Conservation (phyloP, 768 basidiomycete species). For the Auricularia sp. region DNA sequence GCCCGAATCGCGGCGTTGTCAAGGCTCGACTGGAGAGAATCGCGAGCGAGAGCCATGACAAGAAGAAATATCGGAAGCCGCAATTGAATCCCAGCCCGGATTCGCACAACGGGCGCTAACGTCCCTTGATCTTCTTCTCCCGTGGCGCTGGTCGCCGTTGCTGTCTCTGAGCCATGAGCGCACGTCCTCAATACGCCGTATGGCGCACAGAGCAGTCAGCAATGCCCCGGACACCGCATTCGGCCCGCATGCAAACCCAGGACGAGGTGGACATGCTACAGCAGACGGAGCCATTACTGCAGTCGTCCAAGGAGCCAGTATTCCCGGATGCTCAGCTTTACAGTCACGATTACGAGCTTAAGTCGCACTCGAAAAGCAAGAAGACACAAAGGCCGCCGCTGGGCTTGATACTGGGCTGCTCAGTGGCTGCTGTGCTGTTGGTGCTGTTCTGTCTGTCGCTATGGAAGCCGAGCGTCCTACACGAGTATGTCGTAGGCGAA, state of each 20-base stretch:
- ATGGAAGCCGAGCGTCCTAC: conserved; percentile 37
- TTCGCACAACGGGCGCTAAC: too few species aligned
- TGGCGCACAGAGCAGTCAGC: not conserved
- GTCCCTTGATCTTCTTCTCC: too few species aligned
- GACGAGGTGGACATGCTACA: conserved; percentile 6
- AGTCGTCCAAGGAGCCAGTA: conserved; percentile 22
- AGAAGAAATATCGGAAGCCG: too few species aligned
- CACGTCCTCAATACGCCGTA: not conserved
- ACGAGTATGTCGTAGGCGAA: conserved; percentile 31
- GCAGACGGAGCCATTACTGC: conserved; percentile 38
- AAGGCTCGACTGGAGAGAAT: too few species aligned
- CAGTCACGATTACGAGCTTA: not conserved
- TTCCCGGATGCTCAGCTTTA: not conserved
- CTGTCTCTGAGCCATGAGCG: too few species aligned
- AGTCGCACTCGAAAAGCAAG: conserved; percentile 3
- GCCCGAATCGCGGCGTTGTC: too few species aligned
- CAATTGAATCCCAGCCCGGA: too few species aligned
- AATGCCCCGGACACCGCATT: not conserved
- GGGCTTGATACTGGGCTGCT: conserved; percentile 35
- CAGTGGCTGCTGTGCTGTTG: conserved; percentile 37
- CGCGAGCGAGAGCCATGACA: too few species aligned
- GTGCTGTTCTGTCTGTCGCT: conserved; percentile 39
- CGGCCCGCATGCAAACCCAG: not conserved
- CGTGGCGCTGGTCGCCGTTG: too few species aligned
- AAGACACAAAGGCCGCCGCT: conserved; percentile 24